Evolutionary conservation across 306 rosid genomes (phyloP).

Genomic region (Senna tora): DNA sequence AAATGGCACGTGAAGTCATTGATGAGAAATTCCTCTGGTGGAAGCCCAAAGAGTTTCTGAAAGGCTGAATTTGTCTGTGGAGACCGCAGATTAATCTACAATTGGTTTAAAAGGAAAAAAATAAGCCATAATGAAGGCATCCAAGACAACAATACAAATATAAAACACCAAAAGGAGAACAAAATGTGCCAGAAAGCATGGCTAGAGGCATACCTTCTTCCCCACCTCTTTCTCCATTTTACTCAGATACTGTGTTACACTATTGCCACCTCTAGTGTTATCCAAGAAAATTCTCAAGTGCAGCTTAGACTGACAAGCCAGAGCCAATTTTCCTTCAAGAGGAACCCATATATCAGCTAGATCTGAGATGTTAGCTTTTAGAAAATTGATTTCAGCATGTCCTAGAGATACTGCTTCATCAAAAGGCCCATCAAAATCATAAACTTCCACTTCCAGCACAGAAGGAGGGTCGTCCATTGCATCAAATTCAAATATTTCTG

Average conservation of each 20-base stretch:
- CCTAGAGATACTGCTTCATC: constrained; percentile 91
- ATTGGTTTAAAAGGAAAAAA: constrained; percentile 5
- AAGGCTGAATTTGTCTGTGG: constrained; percentile 97
- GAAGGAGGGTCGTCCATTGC: constrained; percentile 99
- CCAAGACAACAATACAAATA: constrained; percentile 18
- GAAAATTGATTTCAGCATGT: constrained; percentile 86
- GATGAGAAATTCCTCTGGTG: constrained; percentile 97
- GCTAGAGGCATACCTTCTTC: constrained; percentile 67
- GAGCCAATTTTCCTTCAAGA: constrained; percentile 93
- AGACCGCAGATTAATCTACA: constrained; percentile 86
- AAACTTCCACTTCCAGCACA: constrained; percentile 83
- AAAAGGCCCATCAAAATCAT: constrained; percentile 96
- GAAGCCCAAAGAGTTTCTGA: constrained; percentile 90
- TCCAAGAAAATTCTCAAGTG: constrained; percentile 93
- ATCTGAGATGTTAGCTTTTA: constrained; percentile 76
- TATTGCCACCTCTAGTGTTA: constrained; percentile 78
- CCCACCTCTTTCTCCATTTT: constrained; percentile 99
- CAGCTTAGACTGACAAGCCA: constrained; percentile 89
- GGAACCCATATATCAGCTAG: constrained; percentile 93
- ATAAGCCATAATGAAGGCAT: constrained; percentile 32
- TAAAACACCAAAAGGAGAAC: constrained; percentile 15
- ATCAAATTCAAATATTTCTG: constrained; percentile 99
- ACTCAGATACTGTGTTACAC: constrained; percentile 69
- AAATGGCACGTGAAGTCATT: constrained; percentile 96
- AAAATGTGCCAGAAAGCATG: constrained; percentile 4